Evolutionary conservation across 108 stramenopile species (phyloP).

Genomic region (Pseudonitzschia multiseries): DNA sequence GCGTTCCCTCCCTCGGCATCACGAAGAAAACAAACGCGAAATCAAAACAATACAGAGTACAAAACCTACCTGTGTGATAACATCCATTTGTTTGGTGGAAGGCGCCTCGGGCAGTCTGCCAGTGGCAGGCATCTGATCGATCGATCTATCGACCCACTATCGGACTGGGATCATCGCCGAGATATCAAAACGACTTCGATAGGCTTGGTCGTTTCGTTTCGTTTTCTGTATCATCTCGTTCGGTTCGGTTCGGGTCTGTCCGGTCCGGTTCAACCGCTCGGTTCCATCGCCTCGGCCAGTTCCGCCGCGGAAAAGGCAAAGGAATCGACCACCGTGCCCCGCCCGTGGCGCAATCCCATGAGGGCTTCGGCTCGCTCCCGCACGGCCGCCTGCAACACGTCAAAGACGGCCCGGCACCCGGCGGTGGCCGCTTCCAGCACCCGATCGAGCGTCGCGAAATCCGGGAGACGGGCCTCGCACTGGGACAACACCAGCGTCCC

Average conservation of each 20-base stretch:
- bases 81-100: no score
- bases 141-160: no score
- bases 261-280: not conserved
- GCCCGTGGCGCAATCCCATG: conserved; percentile 54
- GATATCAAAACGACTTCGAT: no score
- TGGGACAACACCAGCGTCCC: conserved; percentile 82
- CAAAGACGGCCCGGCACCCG: conserved; percentile 84
- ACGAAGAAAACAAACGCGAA: no score
- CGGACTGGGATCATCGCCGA: no score
- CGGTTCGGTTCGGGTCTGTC: not conserved
- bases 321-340: conserved; percentile 38
- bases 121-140: no score
- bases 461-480: conserved; percentile 80
- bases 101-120: no score
- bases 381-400: conserved; percentile 75
- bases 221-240: not conserved
- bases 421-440: conserved; percentile 82
- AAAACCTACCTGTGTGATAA: no score
- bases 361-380: conserved; percentile 63
- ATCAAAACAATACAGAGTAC: no score
- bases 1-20: no score
- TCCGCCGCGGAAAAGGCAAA: conserved; percentile 21
- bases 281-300: not conserved
- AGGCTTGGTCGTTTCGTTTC: not conserved
- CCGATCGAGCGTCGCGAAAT: conserved; percentile 55